These are phyloP conservation scores for Penicillium robsamsonii DNA, from an alignment of 495 filamentous ascomycete species.

Conservation along the genomic window DNA sequence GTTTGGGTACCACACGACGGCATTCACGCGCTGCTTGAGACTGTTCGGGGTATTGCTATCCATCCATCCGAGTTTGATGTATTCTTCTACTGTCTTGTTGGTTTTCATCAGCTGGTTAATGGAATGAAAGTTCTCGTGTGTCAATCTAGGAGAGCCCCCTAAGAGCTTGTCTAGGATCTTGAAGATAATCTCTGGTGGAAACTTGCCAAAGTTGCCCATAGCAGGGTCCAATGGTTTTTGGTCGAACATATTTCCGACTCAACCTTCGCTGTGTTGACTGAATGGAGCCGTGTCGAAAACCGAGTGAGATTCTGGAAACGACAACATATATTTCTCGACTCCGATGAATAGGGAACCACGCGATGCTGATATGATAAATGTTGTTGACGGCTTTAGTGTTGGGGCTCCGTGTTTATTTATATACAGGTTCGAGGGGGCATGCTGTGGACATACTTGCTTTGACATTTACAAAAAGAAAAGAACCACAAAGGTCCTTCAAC, in stretches of 20 bases:
- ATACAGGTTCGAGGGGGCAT: neutral
- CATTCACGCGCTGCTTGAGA: neutral
- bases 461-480: neutral
- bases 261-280: neutral
- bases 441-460: neutral
- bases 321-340: neutral
- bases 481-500: neutral
- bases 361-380: neutral
- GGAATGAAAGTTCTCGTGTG: conserved; percentile 10
- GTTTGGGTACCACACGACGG: neutral
- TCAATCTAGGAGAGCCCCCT: neutral
- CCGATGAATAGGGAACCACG: neutral
- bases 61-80: neutral
- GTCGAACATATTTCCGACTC: neutral
- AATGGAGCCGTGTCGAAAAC: too few species aligned
- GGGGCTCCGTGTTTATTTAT: neutral
- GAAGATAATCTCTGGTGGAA: conserved; percentile 13
- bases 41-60: neutral
- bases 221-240: neutral
- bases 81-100: neutral
- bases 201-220: neutral
- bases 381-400: neutral
- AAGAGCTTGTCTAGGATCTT: conserved; percentile 11
- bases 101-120: conserved; percentile 1
- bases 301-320: neutral